Conservation (phyloP, 441 rosid species). For the Pelargonium myrrhifolium region DNA sequence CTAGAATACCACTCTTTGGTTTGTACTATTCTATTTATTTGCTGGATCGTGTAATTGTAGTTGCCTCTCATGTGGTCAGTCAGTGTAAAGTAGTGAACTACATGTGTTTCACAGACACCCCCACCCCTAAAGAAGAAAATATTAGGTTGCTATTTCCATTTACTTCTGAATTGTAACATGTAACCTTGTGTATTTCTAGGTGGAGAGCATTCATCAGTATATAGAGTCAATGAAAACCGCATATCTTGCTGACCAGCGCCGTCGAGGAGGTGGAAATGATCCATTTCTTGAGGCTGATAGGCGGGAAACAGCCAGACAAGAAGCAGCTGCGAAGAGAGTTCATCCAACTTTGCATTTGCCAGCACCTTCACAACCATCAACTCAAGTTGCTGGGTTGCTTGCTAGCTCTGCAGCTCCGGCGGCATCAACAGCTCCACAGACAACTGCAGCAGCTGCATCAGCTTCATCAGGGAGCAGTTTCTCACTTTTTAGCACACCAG, state of each 20-base stretch:
- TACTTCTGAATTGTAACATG: neutral
- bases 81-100: neutral
- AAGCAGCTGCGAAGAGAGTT: conserved; percentile 94
- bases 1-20: neutral
- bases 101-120: neutral
- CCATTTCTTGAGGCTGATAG: conserved; percentile 98
- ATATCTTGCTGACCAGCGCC: conserved; percentile 86
- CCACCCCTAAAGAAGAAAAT: neutral
- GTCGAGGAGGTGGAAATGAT: conserved; percentile 69
- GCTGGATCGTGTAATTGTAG: neutral
- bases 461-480: conserved; percentile 66
- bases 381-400: conserved; percentile 60
- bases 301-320: conserved; percentile 90
- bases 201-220: conserved; percentile 85
- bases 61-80: neutral
- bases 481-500: conserved; percentile 60
- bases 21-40: neutral
- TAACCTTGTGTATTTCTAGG: conserved; percentile 34
- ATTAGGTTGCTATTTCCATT: neutral
- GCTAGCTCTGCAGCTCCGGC: conserved; percentile 50
- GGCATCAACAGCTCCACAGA: conserved; percentile 40
- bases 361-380: conserved; percentile 60
- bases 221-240: conserved; percentile 87
- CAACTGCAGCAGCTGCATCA: conserved; percentile 37
- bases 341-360: conserved; percentile 96